Evolutionary conservation across 257 asterid species (phyloP).

Genomic region (Capsicum pubescens): DNA sequence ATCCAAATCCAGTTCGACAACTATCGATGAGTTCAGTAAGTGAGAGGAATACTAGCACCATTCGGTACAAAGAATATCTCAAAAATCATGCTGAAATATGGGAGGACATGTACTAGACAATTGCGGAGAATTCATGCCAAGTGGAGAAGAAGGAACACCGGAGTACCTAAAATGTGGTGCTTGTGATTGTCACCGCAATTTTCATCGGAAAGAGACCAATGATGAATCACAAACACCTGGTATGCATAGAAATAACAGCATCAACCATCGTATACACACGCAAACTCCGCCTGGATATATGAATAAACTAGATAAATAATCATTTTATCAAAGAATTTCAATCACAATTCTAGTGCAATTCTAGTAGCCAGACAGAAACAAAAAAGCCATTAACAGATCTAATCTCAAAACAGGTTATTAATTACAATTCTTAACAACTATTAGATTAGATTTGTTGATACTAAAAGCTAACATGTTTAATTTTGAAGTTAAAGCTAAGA

Average conservation of each 20-base stretch:
- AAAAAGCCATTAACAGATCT: too few relatives aligned
- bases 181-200: slow-evolving; percentile 88
- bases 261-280: slow-evolving; percentile 20
- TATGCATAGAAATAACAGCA: slow-evolving; percentile 1
- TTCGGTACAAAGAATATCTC: slow-evolving; percentile 69
- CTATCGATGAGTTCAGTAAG: slow-evolving; percentile 29
- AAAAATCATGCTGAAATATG: slow-evolving; percentile 78
- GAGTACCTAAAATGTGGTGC: slow-evolving; percentile 76
- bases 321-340: too few relatives aligned
- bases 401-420: too few relatives aligned
- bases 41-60: neutral
- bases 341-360: too few relatives aligned
- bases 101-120: slow-evolving; percentile 79
- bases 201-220: slow-evolving; percentile 69
- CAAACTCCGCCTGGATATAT: slow-evolving; percentile 36
- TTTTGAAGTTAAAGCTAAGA: too few relatives aligned
- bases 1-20: slow-evolving; percentile 46
- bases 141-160: slow-evolving; percentile 66
- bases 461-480: too few relatives aligned
- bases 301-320: too few relatives aligned
- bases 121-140: slow-evolving; percentile 92
- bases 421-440: too few relatives aligned
- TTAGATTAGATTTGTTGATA: too few relatives aligned
- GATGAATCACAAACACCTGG: slow-evolving; percentile 37
- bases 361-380: too few relatives aligned